Evolutionary conservation across 176 grass and related monocot genomes (phyloP).

Genomic region (Themeda triandra): DNA sequence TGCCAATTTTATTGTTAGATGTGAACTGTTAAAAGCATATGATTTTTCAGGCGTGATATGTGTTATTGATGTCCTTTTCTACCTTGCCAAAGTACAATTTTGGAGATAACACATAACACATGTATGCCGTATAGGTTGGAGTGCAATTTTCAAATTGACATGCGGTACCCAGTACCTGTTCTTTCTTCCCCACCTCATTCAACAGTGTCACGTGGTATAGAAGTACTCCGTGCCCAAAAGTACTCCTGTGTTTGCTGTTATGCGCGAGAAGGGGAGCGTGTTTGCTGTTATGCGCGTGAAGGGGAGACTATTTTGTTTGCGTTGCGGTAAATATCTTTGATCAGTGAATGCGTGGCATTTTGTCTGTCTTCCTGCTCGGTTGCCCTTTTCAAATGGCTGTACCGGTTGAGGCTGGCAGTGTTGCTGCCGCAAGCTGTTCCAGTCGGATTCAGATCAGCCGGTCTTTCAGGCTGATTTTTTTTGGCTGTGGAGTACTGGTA

Average conservation of each 20-base stretch:
- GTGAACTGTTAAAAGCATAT: not conserved
- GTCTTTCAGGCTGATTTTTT: no score
- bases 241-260: no score
- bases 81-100: not conserved
- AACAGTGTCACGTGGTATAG: not conserved
- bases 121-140: not conserved
- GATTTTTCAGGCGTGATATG: not conserved
- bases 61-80: not conserved
- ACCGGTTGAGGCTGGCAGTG: no score
- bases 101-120: not conserved
- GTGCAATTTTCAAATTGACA: not conserved
- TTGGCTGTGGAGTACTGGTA: not conserved
- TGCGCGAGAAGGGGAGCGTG: no score
- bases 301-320: not conserved
- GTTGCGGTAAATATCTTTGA: not conserved
- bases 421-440: no score
- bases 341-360: not conserved
- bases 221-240: not conserved
- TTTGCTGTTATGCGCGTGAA: not conserved
- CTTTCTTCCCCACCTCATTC: not conserved
- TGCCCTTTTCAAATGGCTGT: no score
- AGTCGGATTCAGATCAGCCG: no score
- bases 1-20: not conserved
- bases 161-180: not conserved
- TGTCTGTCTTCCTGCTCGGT: no score